A percentile compares a stretch with the other conserved stretches of the same genome.
Evolutionary conservation across 139 green algal genomes (phyloP).

Genomic region (Tetradesmus obliquus): DNA sequence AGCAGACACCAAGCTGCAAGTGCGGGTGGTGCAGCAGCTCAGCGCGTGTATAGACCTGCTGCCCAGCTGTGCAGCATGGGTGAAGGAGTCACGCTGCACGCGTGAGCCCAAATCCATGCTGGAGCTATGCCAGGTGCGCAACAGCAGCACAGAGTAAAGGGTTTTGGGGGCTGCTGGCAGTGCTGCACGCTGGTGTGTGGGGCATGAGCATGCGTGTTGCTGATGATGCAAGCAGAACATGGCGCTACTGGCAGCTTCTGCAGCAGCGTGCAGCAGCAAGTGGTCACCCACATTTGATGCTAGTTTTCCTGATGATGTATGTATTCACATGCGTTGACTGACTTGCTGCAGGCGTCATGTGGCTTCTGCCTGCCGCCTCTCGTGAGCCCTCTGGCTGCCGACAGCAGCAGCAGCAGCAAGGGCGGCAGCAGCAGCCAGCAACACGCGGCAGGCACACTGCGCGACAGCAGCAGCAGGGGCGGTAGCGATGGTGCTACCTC

Average conservation of each 20-base stretch:
- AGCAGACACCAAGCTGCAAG: constrained; percentile 26
- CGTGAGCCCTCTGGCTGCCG: not conserved
- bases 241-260: no score
- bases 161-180: not conserved
- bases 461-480: not conserved
- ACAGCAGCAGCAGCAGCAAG: not conserved
- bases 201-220: not conserved
- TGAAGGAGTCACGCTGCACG: not conserved
- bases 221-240: no score
- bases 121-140: constrained; percentile 39
- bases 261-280: not conserved
- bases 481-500: not conserved
- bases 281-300: no score
- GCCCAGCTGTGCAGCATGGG: constrained; percentile 28
- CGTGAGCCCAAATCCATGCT: constrained; percentile 32
- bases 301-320: not conserved
- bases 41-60: constrained; percentile 21
- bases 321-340: not conserved
- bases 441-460: not conserved
- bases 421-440: constrained; percentile 34
- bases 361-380: constrained; percentile 32
- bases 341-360: constrained; percentile 25
- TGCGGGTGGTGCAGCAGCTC: constrained; percentile 22
- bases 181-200: not conserved
- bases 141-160: not conserved